A percentile compares a stretch with the other conserved stretches of the same genome.
phyloP scores from a whole-genome alignment of 306 rosid species.

The Delonix regia region DNA sequence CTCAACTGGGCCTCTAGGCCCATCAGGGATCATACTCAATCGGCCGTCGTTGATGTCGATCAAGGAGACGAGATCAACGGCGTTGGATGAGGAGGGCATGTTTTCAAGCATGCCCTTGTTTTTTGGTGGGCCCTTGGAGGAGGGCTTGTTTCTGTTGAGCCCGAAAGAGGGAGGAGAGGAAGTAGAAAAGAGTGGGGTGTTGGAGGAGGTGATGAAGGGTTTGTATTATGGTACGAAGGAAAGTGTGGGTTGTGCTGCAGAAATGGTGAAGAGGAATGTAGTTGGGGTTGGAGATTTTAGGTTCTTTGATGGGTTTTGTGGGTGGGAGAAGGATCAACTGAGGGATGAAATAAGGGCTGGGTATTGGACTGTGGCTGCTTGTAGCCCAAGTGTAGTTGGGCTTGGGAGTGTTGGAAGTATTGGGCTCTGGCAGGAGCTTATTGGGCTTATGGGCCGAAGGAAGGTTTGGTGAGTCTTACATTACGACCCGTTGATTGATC shows the following conservation, averaged over 20 bases:
- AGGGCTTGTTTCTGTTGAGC: constrained; percentile 70
- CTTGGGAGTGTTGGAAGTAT: constrained; percentile 44
- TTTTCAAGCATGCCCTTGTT: constrained; percentile 73
- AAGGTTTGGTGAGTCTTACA: constrained; percentile 52
- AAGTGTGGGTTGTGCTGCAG: constrained; percentile 82
- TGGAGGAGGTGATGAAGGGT: constrained; percentile 87
- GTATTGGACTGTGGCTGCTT: constrained; percentile 91
- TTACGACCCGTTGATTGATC: too few species aligned
- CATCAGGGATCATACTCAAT: constrained; percentile 77
- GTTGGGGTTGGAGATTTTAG: constrained; percentile 70
- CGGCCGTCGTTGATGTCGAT: constrained; percentile 88
- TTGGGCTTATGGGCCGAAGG: constrained; percentile 73
- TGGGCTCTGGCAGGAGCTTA: constrained; percentile 82
- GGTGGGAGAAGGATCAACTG: constrained; percentile 82
- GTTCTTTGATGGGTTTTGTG: constrained; percentile 94
- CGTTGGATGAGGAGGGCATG: constrained; percentile 60
- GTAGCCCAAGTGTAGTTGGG: constrained; percentile 78
- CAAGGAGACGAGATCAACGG: constrained; percentile 77
- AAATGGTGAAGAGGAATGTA: constrained; percentile 77
- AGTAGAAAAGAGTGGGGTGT: constrained; percentile 68
- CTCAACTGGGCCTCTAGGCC: constrained; percentile 74
- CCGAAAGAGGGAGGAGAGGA: constrained; percentile 46
- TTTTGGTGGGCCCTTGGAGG: constrained; percentile 91
- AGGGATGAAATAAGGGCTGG: constrained; percentile 68
- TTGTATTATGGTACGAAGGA: constrained; percentile 78